phyloP scores from a whole-genome alignment of 2,329 filamentous ascomycete species.

The Penicillium sp. region DNA sequence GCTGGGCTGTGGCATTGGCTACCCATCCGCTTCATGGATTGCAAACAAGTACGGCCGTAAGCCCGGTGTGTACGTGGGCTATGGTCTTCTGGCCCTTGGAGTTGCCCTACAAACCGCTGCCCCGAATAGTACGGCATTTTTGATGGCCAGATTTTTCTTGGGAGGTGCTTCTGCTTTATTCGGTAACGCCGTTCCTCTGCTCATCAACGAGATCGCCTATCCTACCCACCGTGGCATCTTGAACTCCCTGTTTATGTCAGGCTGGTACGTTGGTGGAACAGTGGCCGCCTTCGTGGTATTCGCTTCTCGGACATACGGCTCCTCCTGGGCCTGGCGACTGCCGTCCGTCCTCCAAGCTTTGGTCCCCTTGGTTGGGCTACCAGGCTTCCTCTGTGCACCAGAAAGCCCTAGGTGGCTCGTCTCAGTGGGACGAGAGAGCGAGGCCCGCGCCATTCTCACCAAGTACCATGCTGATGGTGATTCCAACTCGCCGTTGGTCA shows the following conservation, averaged over 20 bases:
- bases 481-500: constrained; percentile 12
- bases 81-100: constrained; percentile 33
- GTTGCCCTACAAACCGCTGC: constrained; percentile 30
- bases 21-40: constrained; percentile 29
- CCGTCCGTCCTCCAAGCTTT: constrained; percentile 23
- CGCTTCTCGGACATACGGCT: constrained; percentile 17
- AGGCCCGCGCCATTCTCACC: constrained; percentile 15
- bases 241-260: constrained; percentile 37
- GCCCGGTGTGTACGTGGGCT: constrained; percentile 31
- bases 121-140: constrained; percentile 28
- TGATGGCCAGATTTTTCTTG: constrained; percentile 39
- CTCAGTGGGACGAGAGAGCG: constrained; percentile 13
- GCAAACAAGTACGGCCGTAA: constrained; percentile 40
- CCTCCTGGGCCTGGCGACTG: constrained; percentile 24
- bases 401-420: constrained; percentile 26
- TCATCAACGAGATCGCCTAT: constrained; percentile 50
- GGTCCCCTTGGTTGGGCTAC: constrained; percentile 17
- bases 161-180: constrained; percentile 37
- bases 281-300: constrained; percentile 31
- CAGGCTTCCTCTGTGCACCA: constrained; percentile 16
- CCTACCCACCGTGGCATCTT: constrained; percentile 39
- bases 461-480: constrained; percentile 25
- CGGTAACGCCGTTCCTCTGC: constrained; percentile 32
- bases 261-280: constrained; percentile 33
- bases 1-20: constrained; percentile 29